Percentiles rank a stretch among this genome's conserved stretches.
These are phyloP conservation scores for Ramaria sp. DNA, from an alignment of 768 basidiomycete genomes.

Conservation along the genomic window DNA sequence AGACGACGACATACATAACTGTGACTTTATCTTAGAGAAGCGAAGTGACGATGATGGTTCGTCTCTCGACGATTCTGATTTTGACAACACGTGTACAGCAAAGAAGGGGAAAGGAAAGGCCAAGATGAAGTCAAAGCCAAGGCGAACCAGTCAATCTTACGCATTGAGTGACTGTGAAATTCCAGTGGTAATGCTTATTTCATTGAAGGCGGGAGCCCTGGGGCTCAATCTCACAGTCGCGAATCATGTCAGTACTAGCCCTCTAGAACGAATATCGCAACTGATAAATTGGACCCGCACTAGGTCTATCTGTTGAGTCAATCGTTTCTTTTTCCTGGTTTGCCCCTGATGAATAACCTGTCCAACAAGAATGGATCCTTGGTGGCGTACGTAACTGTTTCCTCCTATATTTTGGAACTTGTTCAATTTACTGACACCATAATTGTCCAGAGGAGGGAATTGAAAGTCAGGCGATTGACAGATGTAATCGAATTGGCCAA, in stretches of 20 bases:
- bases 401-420: slow-evolving; percentile 1
- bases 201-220: slow-evolving; percentile 73
- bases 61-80: slow-evolving; percentile 18
- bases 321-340: slow-evolving; percentile 4
- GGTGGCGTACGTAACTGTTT: slow-evolving; percentile 4
- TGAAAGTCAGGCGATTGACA: slow-evolving; percentile 74
- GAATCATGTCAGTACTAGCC: slow-evolving; percentile 44
- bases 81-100: slow-evolving; percentile 27
- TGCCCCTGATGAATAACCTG: neutral
- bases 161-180: slow-evolving; percentile 26
- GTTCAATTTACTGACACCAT: neutral
- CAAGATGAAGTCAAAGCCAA: slow-evolving; percentile 5
- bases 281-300: neutral
- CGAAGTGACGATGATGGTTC: slow-evolving; percentile 14
- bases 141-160: slow-evolving; percentile 12
- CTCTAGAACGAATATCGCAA: neutral
- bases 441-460: slow-evolving; percentile 51
- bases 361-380: slow-evolving; percentile 68
- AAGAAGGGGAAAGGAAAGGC: slow-evolving; percentile 27
- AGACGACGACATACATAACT: slow-evolving; percentile 7
- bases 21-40: slow-evolving; percentile 17
- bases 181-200: slow-evolving; percentile 78
- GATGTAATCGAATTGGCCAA: slow-evolving; percentile 80
- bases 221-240: slow-evolving; percentile 85
- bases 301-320: slow-evolving; percentile 42